phyloP scores from a whole-genome alignment of 2,329 filamentous ascomycete genomes.

The Talaromyces verruculosus region DNA sequence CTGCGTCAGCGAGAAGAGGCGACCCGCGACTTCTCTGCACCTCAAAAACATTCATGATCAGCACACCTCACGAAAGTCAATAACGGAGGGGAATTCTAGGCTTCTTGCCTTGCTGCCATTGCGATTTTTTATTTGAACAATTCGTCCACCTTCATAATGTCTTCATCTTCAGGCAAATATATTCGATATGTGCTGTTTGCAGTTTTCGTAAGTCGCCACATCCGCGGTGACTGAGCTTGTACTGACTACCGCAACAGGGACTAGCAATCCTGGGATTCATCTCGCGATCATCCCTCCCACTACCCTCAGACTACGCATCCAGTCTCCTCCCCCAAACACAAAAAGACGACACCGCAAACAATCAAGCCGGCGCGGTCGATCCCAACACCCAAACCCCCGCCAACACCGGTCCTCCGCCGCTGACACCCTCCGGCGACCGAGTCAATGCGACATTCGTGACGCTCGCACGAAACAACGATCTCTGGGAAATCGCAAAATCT shows the following conservation, averaged over 20 bases:
- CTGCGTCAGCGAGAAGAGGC: not conserved
- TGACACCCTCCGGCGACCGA: conserved; percentile 52
- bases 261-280: conserved; percentile 80
- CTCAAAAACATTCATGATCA: conserved; percentile 6
- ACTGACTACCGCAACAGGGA: conserved; percentile 42
- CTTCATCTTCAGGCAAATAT: conserved; percentile 39
- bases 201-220: conserved; percentile 66
- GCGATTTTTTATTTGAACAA: not conserved
- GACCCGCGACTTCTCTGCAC: not conserved
- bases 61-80: not conserved
- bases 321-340: conserved; percentile 22
- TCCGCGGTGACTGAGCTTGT: not conserved
- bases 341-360: not conserved
- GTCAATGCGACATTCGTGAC: conserved; percentile 98
- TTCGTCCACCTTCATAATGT: conserved; percentile 29
- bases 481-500: conserved; percentile 95
- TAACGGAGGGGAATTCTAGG: not conserved
- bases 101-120: conserved; percentile 1
- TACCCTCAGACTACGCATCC: conserved; percentile 32
- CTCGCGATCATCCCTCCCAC: conserved; percentile 58
- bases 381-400: conserved; percentile 13
- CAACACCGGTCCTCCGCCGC: conserved; percentile 5
- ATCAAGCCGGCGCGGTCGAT: not conserved
- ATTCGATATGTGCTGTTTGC: conserved; percentile 73
- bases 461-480: conserved; percentile 84